Base-by-base conservation (phyloP, 1,284 basidiomycete species). In the Takashimella koratensis region DNA sequence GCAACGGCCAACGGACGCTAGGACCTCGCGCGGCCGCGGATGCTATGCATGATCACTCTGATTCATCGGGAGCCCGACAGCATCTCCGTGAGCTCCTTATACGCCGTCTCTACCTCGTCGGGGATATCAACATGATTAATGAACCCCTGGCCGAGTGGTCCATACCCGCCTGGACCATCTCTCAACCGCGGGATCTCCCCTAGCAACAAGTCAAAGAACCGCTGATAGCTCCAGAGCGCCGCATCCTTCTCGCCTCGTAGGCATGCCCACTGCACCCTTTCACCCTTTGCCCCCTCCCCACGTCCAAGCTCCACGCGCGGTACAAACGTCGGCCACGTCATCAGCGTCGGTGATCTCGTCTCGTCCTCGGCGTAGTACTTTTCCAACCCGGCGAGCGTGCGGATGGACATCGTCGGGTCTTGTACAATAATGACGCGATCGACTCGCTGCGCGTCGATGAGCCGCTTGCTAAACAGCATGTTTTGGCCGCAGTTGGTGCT, bases 101-200 rank as follows among this genome's bases (percentile, higher is more conserved):
- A 56, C n/a, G 45, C 47, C 27, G 45, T 20, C 24, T 48, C 42
- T 12, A 56, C 54, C 19, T 52, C 46, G n/a, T 43, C 30, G 3
- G 54, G 54, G 11, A 56, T 49, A 16, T 52, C 50, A 12, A 56
- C 50, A 56, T 52, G 54, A 19, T 42, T 22, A 23, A 56, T 56
- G 43, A 41, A 56, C 30, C 51, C 54, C 20, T 51, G 45, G 13
- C 54, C 54, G 3, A 40, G 47, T 16, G 54, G 54, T 23, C 54
- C 54, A 39, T 56, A 56, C 2, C 54, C 54, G 3, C 26, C 27
- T 39, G 23, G 20, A 26, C 52, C 54, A 22, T 56, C 54, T 16
- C 50, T 42, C 40, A 56, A 20, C 19, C 52, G 26, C 6, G 52
- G 49, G 25, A 58, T 54, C 42, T 58, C 56, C 2, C 56, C 56